Percentiles rank a stretch among this genome's conserved stretches.
phyloP scores from a whole-genome alignment of 768 basidiomycete species.

The Suillus brevipes region DNA sequence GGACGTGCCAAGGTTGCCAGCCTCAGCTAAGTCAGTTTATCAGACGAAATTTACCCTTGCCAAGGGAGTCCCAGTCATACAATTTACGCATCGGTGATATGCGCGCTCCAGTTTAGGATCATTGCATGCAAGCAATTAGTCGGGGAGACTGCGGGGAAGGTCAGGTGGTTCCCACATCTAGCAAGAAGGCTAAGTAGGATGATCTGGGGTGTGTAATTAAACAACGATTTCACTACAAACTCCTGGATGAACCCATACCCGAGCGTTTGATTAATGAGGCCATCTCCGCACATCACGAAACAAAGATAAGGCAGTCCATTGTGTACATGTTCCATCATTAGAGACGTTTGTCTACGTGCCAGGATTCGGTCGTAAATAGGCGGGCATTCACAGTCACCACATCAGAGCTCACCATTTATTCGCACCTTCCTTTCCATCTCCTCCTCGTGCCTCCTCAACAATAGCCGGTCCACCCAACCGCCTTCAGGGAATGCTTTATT shows the following conservation, averaged over 20 bases:
- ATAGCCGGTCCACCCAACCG: conserved; percentile 86
- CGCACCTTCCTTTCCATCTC: conserved; percentile 18
- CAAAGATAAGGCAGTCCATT: background rate
- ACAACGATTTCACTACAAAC: background rate
- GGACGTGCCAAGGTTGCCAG: no score
- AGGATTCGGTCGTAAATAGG: background rate
- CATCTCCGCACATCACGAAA: background rate
- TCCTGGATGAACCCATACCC: background rate
- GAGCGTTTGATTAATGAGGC: background rate
- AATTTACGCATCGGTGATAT: no score
- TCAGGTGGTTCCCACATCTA: no score
- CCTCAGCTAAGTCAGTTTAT: no score
- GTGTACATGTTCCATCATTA: background rate
- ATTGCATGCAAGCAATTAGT: no score
- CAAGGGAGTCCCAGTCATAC: no score
- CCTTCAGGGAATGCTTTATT: conserved; percentile 78
- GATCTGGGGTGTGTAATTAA: background rate
- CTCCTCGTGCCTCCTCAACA: conserved; percentile 66
- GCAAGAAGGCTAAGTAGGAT: background rate
- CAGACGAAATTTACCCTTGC: no score
- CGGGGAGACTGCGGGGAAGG: no score
- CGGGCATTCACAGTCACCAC: background rate
- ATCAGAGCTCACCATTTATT: conserved; percentile 1
- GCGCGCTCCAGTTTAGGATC: no score
- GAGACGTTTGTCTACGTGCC: background rate